Evolutionary conservation across 306 rosid genomes (phyloP).

Genomic region (Dryas drummondii): DNA sequence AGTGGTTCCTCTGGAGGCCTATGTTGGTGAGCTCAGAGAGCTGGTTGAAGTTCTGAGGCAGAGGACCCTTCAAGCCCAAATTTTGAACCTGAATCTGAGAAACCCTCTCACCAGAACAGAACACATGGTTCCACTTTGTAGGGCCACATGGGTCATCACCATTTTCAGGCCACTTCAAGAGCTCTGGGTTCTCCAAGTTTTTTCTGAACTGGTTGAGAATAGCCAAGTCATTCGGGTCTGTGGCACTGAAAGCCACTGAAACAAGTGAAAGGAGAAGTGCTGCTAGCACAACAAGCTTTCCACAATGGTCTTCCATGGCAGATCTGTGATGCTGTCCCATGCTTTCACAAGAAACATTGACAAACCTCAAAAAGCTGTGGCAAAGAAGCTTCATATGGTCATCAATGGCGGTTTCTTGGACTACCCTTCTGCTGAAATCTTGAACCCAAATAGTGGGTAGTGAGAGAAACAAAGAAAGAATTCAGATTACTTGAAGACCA

Average conservation of each 20-base stretch:
- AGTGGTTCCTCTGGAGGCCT: constrained; percentile 71
- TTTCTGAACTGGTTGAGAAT: constrained; percentile 58
- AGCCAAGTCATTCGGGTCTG: constrained; percentile 63
- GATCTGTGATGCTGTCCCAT: constrained; percentile 23
- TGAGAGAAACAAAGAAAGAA: not conserved
- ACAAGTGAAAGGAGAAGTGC: constrained; percentile 32
- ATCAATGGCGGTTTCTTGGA: constrained; percentile 25
- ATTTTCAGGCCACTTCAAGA: constrained; percentile 67
- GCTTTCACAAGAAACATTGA: constrained; percentile 34
- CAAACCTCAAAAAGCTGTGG: not conserved
- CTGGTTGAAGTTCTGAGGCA: constrained; percentile 63
- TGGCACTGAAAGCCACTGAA: constrained; percentile 29
- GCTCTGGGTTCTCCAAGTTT: constrained; percentile 61
- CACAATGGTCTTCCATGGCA: constrained; percentile 36
- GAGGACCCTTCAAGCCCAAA: constrained; percentile 60
- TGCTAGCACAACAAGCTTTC: constrained; percentile 17
- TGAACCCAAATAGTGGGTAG: not conserved
- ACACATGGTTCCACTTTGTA: constrained; percentile 55
- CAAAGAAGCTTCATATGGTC: constrained; percentile 27
- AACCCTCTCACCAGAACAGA: constrained; percentile 53
- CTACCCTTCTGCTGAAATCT: constrained; percentile 18
- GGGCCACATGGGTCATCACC: constrained; percentile 72
- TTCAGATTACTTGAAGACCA: not conserved
- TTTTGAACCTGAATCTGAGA: constrained; percentile 78
- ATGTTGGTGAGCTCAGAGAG: constrained; percentile 61